A percentile compares a stretch with the other conserved stretches of the same genome.
These are phyloP conservation scores for Lepidium didymum DNA, from an alignment of 345 rosid genomes.

Conservation along the genomic window DNA sequence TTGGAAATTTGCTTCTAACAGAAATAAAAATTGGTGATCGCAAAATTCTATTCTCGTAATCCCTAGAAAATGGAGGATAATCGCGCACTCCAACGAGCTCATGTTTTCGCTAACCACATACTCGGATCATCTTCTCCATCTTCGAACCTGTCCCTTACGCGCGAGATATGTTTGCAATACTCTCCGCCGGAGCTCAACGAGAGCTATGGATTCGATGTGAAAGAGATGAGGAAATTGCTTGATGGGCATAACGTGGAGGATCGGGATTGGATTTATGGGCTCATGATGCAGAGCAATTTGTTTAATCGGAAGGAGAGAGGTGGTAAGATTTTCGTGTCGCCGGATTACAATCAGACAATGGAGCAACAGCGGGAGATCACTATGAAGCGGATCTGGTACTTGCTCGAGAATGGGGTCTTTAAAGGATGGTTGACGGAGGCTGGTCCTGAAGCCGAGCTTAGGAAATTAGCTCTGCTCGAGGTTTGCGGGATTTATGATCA, in stretches of 20 bases:
- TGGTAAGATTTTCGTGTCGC: slow-evolving; percentile 57
- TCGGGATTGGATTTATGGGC: slow-evolving; percentile 73
- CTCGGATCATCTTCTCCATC: slow-evolving; percentile 17
- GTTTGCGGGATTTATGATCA: slow-evolving; percentile 57
- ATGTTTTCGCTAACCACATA: slow-evolving; percentile 54
- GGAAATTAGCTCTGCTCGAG: slow-evolving; percentile 54
- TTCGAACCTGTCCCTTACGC: slow-evolving; percentile 15
- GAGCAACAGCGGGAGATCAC: slow-evolving; percentile 92
- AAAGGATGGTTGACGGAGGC: slow-evolving; percentile 63
- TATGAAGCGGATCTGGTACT: slow-evolving; percentile 50
- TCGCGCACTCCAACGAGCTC: slow-evolving; percentile 47
- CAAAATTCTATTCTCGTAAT: not conserved
- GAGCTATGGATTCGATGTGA: slow-evolving; percentile 39
- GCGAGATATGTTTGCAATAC: slow-evolving; percentile 51
- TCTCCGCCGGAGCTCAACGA: slow-evolving; percentile 65
- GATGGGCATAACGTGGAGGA: slow-evolving; percentile 65
- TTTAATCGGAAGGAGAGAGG: slow-evolving; percentile 69
- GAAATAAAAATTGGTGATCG: not conserved
- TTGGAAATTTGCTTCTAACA: not conserved
- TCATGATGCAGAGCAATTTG: slow-evolving; percentile 57
- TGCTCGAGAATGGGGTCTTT: slow-evolving; percentile 59
- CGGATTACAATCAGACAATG: slow-evolving; percentile 85
- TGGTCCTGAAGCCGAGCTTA: slow-evolving; percentile 53
- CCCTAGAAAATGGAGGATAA: slow-evolving; percentile 18
- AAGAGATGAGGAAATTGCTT: slow-evolving; percentile 59